Percentiles rank a stretch among this genome's conserved stretches.
These are phyloP conservation scores for Sporobolomyces roseus DNA, from an alignment of 768 basidiomycete genomes.

Conservation along the genomic window DNA sequence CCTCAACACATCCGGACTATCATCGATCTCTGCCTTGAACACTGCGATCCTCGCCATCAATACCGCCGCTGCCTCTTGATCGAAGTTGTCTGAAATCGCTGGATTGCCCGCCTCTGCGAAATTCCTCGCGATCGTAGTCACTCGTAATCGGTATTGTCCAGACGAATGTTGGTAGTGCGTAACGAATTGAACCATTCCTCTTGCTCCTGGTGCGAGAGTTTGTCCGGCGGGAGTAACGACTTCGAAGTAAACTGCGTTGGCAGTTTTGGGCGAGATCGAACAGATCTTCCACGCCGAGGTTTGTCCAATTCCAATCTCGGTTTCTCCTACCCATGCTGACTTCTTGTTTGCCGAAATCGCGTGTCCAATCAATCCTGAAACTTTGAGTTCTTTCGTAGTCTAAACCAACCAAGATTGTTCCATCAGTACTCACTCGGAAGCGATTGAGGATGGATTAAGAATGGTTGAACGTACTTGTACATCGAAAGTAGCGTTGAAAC, in stretches of 20 bases:
- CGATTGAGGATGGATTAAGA: neutral
- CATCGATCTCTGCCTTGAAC: conserved; percentile 98
- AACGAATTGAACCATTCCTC: conserved; percentile 94
- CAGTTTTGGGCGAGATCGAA: conserved; percentile 76
- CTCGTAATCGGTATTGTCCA: conserved; percentile 88
- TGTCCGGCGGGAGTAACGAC: conserved; percentile 97
- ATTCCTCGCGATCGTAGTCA: conserved; percentile 96
- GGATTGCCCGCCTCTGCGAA: conserved; percentile 98
- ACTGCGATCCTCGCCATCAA: conserved; percentile 98
- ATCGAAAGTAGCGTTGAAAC: conserved; percentile 98
- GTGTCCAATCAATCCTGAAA: conserved; percentile 95
- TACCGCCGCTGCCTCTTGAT: conserved; percentile 96
- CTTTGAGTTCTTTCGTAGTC: conserved; percentile 98
- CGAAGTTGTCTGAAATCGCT: conserved; percentile 85
- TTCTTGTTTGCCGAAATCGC: conserved; percentile 97
- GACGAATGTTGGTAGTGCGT: conserved; percentile 97
- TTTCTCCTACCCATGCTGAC: conserved; percentile 92
- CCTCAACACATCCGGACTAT: conserved; percentile 88
- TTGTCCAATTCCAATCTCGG: conserved; percentile 97
- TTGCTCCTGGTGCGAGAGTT: conserved; percentile 72
- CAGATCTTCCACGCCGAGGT: conserved; percentile 99
- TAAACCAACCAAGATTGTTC: no score
- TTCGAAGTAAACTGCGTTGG: conserved; percentile 93
- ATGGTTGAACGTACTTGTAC: conserved; percentile 51
- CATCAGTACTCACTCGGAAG: neutral